Evolutionary conservation across 441 rosid species (phyloP).

Genomic region (Lepidium campestre): DNA sequence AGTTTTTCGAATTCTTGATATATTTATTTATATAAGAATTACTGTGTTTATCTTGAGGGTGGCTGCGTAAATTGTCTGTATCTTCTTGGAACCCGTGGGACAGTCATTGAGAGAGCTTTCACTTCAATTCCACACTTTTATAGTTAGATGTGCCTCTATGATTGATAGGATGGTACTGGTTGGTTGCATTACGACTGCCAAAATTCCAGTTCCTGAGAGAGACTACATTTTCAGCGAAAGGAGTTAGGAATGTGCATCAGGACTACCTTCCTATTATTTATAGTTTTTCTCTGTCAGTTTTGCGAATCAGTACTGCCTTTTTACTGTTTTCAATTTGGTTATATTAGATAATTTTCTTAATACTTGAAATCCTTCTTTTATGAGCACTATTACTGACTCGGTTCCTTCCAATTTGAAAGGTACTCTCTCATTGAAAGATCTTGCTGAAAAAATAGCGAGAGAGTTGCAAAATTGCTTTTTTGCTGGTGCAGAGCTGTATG

Average conservation of each 20-base stretch:
- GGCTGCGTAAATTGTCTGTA: neutral
- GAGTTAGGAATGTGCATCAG: neutral
- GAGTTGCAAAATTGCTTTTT: conserved; percentile 55
- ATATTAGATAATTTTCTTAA: neutral
- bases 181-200: neutral
- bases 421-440: conserved; percentile 78
- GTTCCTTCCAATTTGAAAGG: conserved; percentile 40
- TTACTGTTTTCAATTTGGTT: neutral
- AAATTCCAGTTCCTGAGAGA: neutral
- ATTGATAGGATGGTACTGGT: neutral
- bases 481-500: conserved; percentile 67
- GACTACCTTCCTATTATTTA: neutral
- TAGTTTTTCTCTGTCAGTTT: neutral
- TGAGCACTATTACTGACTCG: neutral
- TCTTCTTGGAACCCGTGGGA: neutral
- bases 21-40: neutral
- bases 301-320: neutral
- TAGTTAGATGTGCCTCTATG: conserved; percentile 3
- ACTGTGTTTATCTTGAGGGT: neutral
- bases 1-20: neutral
- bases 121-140: neutral
- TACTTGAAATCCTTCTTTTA: neutral
- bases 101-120: neutral
- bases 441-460: conserved; percentile 54
- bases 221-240: neutral